Conservation (phyloP, 2,329 filamentous ascomycete genomes). For the Aspergillaceae sp. region DNA sequence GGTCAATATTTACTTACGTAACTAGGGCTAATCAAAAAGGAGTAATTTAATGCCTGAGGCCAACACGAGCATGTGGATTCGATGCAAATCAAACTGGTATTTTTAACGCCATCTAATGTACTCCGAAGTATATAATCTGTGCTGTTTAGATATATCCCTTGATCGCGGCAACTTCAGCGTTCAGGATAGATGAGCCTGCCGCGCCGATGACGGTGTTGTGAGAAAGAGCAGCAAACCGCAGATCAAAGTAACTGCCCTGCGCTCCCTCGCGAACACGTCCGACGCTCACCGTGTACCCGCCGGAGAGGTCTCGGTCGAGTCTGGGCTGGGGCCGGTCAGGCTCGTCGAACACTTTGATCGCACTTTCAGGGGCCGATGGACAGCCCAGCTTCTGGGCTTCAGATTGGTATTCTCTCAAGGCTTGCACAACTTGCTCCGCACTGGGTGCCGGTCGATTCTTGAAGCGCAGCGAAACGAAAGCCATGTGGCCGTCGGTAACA, state of each 20-base stretch:
- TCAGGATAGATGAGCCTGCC: slow-evolving; percentile 90
- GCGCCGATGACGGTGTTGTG: slow-evolving; percentile 92
- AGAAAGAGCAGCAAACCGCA: slow-evolving; percentile 89
- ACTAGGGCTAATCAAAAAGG: slow-evolving; percentile 3
- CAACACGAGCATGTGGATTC: background rate
- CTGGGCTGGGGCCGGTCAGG: slow-evolving; percentile 83
- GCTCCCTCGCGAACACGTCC: slow-evolving; percentile 79
- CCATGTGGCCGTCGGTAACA: slow-evolving; percentile 91
- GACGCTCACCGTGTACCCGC: slow-evolving; percentile 85
- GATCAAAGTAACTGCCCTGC: slow-evolving; percentile 73
- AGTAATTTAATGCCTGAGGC: slow-evolving; percentile 2
- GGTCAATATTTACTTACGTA: slow-evolving; percentile 1
- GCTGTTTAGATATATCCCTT: slow-evolving; percentile 64
- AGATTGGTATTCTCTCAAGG: slow-evolving; percentile 69
- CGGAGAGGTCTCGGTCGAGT: slow-evolving; percentile 74
- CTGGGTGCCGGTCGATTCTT: slow-evolving; percentile 63
- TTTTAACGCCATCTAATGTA: slow-evolving; percentile 9
- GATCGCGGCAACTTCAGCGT: slow-evolving; percentile 83
- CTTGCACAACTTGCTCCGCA: slow-evolving; percentile 67
- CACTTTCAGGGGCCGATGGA: slow-evolving; percentile 70
- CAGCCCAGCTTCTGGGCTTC: slow-evolving; percentile 79
- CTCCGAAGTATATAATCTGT: background rate
- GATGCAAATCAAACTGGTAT: slow-evolving; percentile 5
- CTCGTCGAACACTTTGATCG: slow-evolving; percentile 86
- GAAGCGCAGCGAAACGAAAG: slow-evolving; percentile 85